Evolutionary conservation across 352 stramenopile species (phyloP), one percentile per base, ranked within the genome.

Genomic region (Globisporangium uncinulatum): DNA sequence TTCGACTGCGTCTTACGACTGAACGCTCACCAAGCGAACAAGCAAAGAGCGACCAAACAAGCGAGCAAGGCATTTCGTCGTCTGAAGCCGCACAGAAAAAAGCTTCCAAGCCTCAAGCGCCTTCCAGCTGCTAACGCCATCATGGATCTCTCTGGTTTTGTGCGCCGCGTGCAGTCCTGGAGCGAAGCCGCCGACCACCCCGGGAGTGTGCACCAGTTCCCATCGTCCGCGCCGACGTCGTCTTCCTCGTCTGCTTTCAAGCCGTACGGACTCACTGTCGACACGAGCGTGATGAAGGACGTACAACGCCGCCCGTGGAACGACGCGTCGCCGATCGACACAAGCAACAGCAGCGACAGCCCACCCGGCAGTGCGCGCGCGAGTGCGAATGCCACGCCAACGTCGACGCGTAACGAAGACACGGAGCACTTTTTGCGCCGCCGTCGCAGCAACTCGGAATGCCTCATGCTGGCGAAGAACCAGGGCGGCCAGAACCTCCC

Each of bases 381-480:
- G 20, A 65, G 45, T 29, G 57, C 69, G 17, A 61, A 58, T 1
- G 71, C 74, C 0, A 54, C 68, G 20, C 65, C 69, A 0, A 60
- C 69, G 56, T 86, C 70, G 2, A 69, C 71, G 13, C 65, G 62
- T 52, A 51, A 57, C 34, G 70, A 78, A 0, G 70, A 83, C 39
- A 52, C 48, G 8, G 57, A 69, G 10, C 51, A 51, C 17, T 20
- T 63, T 15, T 29, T 84, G 48, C 79, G 77, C 8, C 81, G 83
- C 17, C 80, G 79, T 32, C 77, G 83, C 41, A 87, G 74, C 56
- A 86, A 92, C 66, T 91, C 79, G 59, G 84, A 94, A 63, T 94
- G 84, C 37, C 64, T 94, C 4, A 62, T 94, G 48, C 62, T 94
- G 0, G 79, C 79, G 9, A 89, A 87, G 64, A 81, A 69, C 7